phyloP scores from a whole-genome alignment of 768 basidiomycete genomes.

The Rhodotorula paludigena region DNA sequence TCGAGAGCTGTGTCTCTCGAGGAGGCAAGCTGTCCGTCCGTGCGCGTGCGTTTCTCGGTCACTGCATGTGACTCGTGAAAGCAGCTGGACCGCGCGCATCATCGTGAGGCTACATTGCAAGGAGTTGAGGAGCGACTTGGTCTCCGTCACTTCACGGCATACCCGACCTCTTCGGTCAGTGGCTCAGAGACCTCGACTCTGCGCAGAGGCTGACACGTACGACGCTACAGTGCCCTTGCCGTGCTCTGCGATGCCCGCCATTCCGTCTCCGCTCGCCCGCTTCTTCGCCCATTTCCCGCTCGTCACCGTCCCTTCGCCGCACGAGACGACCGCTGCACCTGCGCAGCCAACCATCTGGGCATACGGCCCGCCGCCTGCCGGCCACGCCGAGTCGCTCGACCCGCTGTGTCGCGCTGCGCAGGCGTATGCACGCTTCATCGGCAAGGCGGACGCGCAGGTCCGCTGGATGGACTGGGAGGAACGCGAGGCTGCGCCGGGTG shows the following conservation, averaged over 20 bases:
- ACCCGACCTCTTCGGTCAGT: too few relatives aligned
- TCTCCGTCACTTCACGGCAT: too few relatives aligned
- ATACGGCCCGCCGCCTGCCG: conserved; percentile 12
- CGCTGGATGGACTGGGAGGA: conserved; percentile 2
- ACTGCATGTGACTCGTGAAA: too few relatives aligned
- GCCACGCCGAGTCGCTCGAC: conserved; percentile 28
- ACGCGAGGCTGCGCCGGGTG: conserved; percentile 13
- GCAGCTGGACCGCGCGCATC: too few relatives aligned
- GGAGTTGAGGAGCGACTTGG: too few relatives aligned
- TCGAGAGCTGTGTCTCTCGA: too few relatives aligned
- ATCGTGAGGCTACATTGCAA: too few relatives aligned
- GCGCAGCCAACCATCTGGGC: conserved; percentile 15
- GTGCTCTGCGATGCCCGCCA: not conserved
- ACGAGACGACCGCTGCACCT: not conserved
- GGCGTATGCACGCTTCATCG: conserved; percentile 10
- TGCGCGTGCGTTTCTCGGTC: not conserved
- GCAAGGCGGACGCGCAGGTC: not conserved
- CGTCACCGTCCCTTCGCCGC: not conserved
- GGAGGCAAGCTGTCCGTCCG: not conserved
- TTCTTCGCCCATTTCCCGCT: conserved; percentile 30
- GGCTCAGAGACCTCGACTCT: not conserved
- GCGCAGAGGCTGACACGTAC: not conserved
- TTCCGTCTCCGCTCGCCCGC: conserved; percentile 17
- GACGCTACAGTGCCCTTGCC: not conserved
- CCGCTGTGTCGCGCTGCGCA: conserved; percentile 18